Evolutionary conservation across 164 flowering plant species (phyloP).

Genomic region (Tetracentron sinense): DNA sequence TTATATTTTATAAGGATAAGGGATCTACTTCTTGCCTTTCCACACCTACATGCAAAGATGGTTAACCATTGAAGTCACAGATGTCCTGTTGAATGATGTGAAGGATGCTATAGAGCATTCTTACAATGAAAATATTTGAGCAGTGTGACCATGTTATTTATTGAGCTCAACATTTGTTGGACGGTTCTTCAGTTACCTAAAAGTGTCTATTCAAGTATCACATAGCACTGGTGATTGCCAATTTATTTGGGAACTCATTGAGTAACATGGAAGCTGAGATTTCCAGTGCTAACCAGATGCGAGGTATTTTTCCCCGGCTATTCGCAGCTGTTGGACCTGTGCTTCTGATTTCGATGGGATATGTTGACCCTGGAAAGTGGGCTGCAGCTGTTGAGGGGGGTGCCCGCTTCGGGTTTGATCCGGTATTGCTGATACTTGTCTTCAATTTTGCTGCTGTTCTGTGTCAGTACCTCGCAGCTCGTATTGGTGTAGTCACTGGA

Average conservation of each 20-base stretch:
- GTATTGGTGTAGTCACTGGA: conserved; percentile 84
- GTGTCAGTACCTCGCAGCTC: no score
- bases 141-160: neutral
- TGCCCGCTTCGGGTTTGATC: conserved; percentile 76
- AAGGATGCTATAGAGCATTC: conserved; percentile 15
- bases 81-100: conserved; percentile 16
- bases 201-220: conserved; percentile 15
- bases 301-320: conserved; percentile 32
- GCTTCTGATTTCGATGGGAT: conserved; percentile 65
- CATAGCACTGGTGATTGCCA: conserved; percentile 4
- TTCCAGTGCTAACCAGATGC: conserved; percentile 19
- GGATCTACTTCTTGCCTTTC: conserved; percentile 11
- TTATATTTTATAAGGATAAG: conserved; percentile 1
- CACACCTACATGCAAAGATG: conserved; percentile 10
- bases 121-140: conserved; percentile 1
- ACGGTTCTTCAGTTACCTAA: conserved; percentile 16
- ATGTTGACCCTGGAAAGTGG: conserved; percentile 97
- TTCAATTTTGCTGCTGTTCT: conserved; percentile 70
- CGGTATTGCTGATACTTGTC: conserved; percentile 42
- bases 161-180: conserved; percentile 3
- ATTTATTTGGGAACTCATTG: conserved; percentile 5
- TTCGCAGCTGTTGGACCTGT: conserved; percentile 61
- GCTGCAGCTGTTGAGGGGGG: no score
- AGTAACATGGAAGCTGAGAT: conserved; percentile 50
- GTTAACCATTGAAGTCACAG: conserved; percentile 15